Evolutionary conservation across 2,329 filamentous ascomycete genomes (phyloP).

Genomic region (Arthrobotrys megalospora): DNA sequence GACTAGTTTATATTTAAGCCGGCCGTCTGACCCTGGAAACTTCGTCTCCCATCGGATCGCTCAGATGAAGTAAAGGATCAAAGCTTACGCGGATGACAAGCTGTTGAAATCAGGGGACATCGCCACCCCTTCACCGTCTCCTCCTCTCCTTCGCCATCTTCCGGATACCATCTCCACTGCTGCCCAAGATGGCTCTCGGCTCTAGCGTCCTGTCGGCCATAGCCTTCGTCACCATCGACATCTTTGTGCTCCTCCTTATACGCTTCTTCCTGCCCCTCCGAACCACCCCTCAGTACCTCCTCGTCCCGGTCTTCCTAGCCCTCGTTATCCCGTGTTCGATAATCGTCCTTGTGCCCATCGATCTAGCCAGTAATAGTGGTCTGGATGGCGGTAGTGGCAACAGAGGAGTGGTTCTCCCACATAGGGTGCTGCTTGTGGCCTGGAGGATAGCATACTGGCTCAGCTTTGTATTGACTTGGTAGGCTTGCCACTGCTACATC

Average conservation of each 20-base stretch:
- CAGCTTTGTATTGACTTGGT: slow-evolving; percentile 95
- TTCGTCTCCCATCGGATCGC: slow-evolving; percentile 22
- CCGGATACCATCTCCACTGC: neutral
- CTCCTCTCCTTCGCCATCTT: neutral
- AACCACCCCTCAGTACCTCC: slow-evolving; percentile 88
- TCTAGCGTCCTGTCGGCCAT: slow-evolving; percentile 63
- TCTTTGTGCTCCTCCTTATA: slow-evolving; percentile 84
- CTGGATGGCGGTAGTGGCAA: slow-evolving; percentile 74
- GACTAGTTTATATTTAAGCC: neutral
- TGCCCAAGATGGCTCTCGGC: slow-evolving; percentile 61
- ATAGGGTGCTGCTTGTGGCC: slow-evolving; percentile 82
- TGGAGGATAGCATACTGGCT: slow-evolving; percentile 99
- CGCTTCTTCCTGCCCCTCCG: slow-evolving; percentile 92
- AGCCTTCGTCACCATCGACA: slow-evolving; percentile 66
- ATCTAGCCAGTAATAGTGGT: slow-evolving; percentile 87
- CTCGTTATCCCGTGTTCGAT: slow-evolving; percentile 92
- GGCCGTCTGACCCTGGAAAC: slow-evolving; percentile 1
- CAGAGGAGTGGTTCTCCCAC: slow-evolving; percentile 88
- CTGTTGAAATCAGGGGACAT: slow-evolving; percentile 39
- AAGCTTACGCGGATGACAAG: slow-evolving; percentile 34
- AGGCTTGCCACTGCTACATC: slow-evolving; percentile 64
- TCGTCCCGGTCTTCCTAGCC: slow-evolving; percentile 95
- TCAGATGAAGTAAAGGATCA: slow-evolving; percentile 2
- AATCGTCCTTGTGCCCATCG: slow-evolving; percentile 92
- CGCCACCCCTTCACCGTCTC: slow-evolving; percentile 11